Conservation (phyloP, 768 basidiomycete genomes). For the Macrolepiota dolichaula region DNA sequence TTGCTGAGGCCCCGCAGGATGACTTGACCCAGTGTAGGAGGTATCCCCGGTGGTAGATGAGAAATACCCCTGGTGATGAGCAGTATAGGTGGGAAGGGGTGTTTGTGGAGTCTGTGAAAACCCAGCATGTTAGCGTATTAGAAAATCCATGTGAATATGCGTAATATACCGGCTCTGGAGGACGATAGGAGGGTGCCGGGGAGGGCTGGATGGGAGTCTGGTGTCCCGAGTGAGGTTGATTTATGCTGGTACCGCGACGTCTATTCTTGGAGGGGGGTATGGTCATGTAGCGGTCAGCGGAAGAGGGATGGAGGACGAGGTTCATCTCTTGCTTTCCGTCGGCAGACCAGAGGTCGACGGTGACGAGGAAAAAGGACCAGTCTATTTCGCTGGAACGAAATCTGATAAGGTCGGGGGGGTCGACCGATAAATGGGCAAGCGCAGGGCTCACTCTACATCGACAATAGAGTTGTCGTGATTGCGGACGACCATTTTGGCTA, state of each 20-base stretch:
- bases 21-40: conserved; percentile 38
- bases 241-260: conserved; percentile 38
- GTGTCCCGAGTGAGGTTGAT: conserved; percentile 34
- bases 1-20: conserved; percentile 39
- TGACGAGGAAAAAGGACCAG: conserved; percentile 84
- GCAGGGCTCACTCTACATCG: conserved; percentile 65
- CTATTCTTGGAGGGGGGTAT: conserved; percentile 35
- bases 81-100: conserved; percentile 35
- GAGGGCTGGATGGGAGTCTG: conserved; percentile 46
- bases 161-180: conserved; percentile 41
- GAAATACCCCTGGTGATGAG: conserved; percentile 38
- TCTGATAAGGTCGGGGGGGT: background rate
- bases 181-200: conserved; percentile 40
- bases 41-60: conserved; percentile 29
- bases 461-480: conserved; percentile 64
- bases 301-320: conserved; percentile 83
- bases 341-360: conserved; percentile 89
- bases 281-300: conserved; percentile 65
- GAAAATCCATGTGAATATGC: conserved; percentile 10
- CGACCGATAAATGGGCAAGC: background rate
- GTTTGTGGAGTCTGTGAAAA: conserved; percentile 15
- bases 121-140: background rate
- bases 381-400: conserved; percentile 66
- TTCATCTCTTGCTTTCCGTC: conserved; percentile 85
- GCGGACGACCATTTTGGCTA: conserved; percentile 78